Evolutionary conservation across 2,329 filamentous ascomycete species (phyloP).

Genomic region (Ilyonectria sp.): DNA sequence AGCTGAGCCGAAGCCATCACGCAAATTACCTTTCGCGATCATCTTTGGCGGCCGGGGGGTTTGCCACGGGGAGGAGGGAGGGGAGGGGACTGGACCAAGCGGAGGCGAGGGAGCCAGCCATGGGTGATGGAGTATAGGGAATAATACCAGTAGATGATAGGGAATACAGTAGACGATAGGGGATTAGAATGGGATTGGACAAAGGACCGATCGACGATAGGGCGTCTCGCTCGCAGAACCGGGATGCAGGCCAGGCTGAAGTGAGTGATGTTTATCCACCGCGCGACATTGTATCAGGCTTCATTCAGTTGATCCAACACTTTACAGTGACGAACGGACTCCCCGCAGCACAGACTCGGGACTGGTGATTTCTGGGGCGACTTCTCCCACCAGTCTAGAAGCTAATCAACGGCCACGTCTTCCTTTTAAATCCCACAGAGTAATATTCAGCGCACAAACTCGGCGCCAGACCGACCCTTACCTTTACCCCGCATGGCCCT

Average conservation of each 20-base stretch:
- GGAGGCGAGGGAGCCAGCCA: constrained; percentile 29
- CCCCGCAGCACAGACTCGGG: constrained; percentile 10
- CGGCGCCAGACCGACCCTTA: constrained; percentile 3
- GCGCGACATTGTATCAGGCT: constrained; percentile 1
- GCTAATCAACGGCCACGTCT: constrained; percentile 9
- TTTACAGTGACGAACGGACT: not conserved
- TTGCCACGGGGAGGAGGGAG: constrained; percentile 31
- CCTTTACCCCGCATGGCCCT: constrained; percentile 30
- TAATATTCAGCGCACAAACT: constrained; percentile 32
- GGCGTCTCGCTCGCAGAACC: not conserved
- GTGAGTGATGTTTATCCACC: constrained; percentile 4
- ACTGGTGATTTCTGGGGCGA: constrained; percentile 19
- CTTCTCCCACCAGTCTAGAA: not conserved
- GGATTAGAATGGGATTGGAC: too few relatives aligned
- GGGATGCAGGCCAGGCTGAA: not conserved
- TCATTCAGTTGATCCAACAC: not conserved
- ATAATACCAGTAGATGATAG: too few relatives aligned
- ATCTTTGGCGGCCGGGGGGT: constrained; percentile 5
- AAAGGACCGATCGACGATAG: too few relatives aligned
- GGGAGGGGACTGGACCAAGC: constrained; percentile 35
- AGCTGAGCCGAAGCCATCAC: constrained; percentile 2
- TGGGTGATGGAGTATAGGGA: not conserved
- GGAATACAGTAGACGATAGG: not conserved
- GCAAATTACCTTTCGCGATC: constrained; percentile 19
- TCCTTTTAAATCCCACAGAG: constrained; percentile 28